A percentile compares a stretch with the other conserved stretches of the same genome.
phyloP scores from a whole-genome alignment of 2,329 filamentous ascomycete species.

The Hymenoscyphus fraxineus region DNA sequence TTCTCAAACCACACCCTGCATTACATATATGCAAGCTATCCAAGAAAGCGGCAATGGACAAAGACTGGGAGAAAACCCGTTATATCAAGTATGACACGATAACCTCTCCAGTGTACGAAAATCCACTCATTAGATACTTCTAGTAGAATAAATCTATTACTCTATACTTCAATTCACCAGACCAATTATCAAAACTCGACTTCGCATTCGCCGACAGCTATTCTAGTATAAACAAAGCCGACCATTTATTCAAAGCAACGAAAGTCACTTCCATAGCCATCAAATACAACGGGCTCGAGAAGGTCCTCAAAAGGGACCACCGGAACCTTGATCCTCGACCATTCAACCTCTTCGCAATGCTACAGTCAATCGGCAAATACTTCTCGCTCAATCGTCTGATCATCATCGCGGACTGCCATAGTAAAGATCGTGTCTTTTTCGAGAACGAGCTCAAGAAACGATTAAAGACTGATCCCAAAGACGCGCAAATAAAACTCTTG shows the following conservation, averaged over 20 bases:
- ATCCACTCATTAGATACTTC: background rate
- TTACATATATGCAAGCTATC: background rate
- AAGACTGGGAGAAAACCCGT: background rate
- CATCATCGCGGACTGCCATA: background rate
- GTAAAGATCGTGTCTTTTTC: background rate
- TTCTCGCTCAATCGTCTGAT: background rate
- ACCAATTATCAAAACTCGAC: background rate
- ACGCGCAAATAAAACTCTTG: background rate
- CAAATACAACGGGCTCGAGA: too few species aligned
- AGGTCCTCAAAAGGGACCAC: too few species aligned
- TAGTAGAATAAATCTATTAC: background rate
- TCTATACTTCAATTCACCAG: background rate
- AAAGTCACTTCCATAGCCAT: background rate
- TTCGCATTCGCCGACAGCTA: too few species aligned
- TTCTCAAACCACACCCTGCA: background rate
- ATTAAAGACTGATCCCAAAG: background rate
- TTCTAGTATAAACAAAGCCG: too few species aligned
- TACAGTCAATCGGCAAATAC: background rate
- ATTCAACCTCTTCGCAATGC: too few species aligned
- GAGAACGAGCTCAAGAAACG: background rate
- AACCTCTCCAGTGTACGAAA: background rate
- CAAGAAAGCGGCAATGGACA: background rate
- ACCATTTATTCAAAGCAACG: background rate
- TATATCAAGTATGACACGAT: background rate
- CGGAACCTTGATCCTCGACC: too few species aligned